These are phyloP conservation scores for Diaporthe citrichinensis DNA, from an alignment of 2,329 filamentous ascomycete species.

Conservation along the genomic window DNA sequence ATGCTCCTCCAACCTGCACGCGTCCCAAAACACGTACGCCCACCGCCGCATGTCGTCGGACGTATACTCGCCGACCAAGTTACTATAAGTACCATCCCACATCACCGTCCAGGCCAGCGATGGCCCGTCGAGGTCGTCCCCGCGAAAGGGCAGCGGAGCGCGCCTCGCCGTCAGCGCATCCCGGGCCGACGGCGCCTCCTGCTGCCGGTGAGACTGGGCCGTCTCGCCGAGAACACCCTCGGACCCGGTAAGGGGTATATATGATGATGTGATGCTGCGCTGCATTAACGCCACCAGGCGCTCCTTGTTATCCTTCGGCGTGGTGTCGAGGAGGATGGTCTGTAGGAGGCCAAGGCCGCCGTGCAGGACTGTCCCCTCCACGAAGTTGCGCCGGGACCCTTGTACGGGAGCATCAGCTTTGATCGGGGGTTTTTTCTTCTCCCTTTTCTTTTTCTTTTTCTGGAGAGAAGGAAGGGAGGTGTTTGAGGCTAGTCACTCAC, in stretches of 20 bases:
- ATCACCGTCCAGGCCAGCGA: constrained; percentile 42
- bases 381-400: neutral
- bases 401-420: neutral
- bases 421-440: neutral
- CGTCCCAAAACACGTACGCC: constrained; percentile 46
- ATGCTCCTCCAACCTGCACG: neutral
- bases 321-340: constrained; percentile 9
- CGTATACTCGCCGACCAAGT: constrained; percentile 39
- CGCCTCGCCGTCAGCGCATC: neutral
- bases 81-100: constrained; percentile 42
- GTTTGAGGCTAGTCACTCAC: neutral
- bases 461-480: too few relatives aligned
- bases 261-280: constrained; percentile 8
- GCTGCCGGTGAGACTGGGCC: neutral
- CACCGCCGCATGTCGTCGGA: constrained; percentile 27
- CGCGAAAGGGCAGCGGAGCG: neutral
- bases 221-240: neutral
- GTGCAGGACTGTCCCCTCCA: constrained; percentile 16
- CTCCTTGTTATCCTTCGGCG: constrained; percentile 8
- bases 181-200: neutral
- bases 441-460: too few relatives aligned
- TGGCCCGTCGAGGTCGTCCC: constrained; percentile 6
- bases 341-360: constrained; percentile 19
- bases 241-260: neutral
- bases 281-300: constrained; percentile 52